Evolutionary conservation across 495 filamentous ascomycete species (phyloP).

Genomic region (Amniculicola lignicola): DNA sequence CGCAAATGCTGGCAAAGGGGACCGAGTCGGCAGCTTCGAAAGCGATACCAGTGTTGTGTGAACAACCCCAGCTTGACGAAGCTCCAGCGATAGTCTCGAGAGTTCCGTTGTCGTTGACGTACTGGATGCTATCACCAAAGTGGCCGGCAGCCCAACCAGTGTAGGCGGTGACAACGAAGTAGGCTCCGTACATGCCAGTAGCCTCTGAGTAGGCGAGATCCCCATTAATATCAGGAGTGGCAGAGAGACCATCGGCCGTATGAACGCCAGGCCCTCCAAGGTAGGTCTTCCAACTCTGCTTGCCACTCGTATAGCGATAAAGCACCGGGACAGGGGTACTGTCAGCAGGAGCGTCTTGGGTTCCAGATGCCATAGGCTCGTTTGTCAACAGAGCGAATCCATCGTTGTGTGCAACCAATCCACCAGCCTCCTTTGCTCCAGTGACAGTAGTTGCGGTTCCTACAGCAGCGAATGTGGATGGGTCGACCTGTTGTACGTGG

Average conservation of each 20-base stretch:
- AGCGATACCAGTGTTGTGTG: conserved; percentile 58
- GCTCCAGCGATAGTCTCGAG: conserved; percentile 47
- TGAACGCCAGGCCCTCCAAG: conserved; percentile 53
- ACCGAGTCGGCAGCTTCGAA: conserved; percentile 52
- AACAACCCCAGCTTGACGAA: conserved; percentile 53
- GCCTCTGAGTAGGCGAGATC: conserved; percentile 53
- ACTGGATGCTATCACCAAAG: conserved; percentile 55
- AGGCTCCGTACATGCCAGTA: conserved; percentile 52
- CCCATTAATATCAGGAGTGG: conserved; percentile 53
- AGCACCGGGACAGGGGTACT: conserved; percentile 46
- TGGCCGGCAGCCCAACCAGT: conserved; percentile 50
- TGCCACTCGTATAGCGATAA: conserved; percentile 49
- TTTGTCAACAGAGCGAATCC: conserved; percentile 56
- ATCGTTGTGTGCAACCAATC: conserved; percentile 55
- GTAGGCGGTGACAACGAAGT: conserved; percentile 56
- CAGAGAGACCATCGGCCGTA: conserved; percentile 43
- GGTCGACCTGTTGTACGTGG: conserved; percentile 50
- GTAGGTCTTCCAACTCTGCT: conserved; percentile 51
- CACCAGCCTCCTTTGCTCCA: conserved; percentile 53
- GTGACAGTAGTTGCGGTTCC: conserved; percentile 46
- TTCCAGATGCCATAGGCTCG: conserved; percentile 40
- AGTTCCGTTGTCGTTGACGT: conserved; percentile 47
- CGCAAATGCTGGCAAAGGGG: conserved; percentile 53
- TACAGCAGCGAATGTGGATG: conserved; percentile 47
- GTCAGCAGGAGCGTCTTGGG: conserved; percentile 35